These are phyloP conservation scores for Naganishia albida DNA, from an alignment of 1,284 basidiomycete species.

Conservation along the genomic window DNA sequence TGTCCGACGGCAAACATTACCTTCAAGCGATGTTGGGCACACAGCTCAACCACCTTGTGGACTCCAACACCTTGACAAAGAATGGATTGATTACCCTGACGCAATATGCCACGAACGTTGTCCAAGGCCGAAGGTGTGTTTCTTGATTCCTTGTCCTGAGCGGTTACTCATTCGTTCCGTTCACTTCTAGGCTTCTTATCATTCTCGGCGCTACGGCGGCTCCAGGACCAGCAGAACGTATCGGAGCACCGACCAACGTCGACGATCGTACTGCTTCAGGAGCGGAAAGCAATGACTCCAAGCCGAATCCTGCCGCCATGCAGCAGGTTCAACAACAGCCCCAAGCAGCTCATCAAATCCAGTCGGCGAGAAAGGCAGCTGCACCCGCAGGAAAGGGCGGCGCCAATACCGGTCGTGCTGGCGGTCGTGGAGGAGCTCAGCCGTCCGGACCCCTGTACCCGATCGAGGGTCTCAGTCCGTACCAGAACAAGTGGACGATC, in stretches of 20 bases:
- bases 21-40: conserved; percentile 94
- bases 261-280: conserved; percentile 47
- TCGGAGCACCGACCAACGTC: conserved; percentile 64
- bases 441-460: conserved; percentile 66
- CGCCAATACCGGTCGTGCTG: conserved; percentile 29
- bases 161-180: background rate
- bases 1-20: conserved; percentile 74
- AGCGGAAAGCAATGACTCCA: conserved; percentile 22
- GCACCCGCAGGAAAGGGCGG: conserved; percentile 37
- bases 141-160: conserved; percentile 1
- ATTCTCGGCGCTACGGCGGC: conserved; percentile 4
- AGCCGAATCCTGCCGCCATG: conserved; percentile 35
- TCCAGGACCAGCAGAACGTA: conserved; percentile 24
- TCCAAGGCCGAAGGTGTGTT: conserved; percentile 79
- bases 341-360: conserved; percentile 38
- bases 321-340: conserved; percentile 33
- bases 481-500: conserved; percentile 99
- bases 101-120: conserved; percentile 77
- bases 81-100: conserved; percentile 73
- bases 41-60: conserved; percentile 77
- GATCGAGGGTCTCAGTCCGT: conserved; percentile 93
- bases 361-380: conserved; percentile 37
- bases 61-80: conserved; percentile 68
- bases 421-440: conserved; percentile 35
- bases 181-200: conserved; percentile 13